Percentiles rank a stretch among this genome's conserved stretches.
Evolutionary conservation across 2,329 filamentous ascomycete genomes (phyloP).

Genomic region (Stagonosporopsis chrysanthemi): DNA sequence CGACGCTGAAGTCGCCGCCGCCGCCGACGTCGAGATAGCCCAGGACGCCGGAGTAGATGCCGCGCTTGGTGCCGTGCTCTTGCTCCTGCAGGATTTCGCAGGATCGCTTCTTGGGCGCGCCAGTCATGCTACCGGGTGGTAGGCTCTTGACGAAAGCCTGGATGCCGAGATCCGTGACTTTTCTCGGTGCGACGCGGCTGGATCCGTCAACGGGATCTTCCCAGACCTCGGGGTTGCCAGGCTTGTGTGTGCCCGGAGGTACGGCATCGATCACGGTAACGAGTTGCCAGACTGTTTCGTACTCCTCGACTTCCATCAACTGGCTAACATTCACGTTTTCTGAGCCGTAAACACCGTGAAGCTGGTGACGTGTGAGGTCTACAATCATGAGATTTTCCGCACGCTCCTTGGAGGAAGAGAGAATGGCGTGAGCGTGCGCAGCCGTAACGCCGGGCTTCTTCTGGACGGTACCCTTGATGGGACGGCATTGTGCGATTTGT

Average conservation of each 20-base stretch:
- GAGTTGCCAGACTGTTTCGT: conserved; percentile 90
- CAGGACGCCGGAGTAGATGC: conserved; percentile 86
- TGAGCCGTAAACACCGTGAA: conserved; percentile 82
- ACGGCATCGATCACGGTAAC: conserved; percentile 82
- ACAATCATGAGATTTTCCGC: conserved; percentile 99
- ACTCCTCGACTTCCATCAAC: conserved; percentile 87
- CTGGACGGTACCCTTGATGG: conserved; percentile 96
- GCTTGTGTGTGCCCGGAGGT: conserved; percentile 33
- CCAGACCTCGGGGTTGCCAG: conserved; percentile 42
- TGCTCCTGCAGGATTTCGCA: conserved; percentile 80
- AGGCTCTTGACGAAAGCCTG: conserved; percentile 80
- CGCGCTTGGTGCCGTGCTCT: conserved; percentile 69
- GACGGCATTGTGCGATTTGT: conserved; percentile 78
- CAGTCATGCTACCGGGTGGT: conserved; percentile 95
- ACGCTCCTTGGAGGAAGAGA: conserved; percentile 85
- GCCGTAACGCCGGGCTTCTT: conserved; percentile 74
- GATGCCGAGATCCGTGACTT: conserved; percentile 62
- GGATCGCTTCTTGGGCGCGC: conserved; percentile 90
- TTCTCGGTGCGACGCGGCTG: conserved; percentile 16
- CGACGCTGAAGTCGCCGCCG: conserved; percentile 87
- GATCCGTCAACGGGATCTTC: conserved; percentile 38
- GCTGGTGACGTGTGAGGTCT: conserved; percentile 91
- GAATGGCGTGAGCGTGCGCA: conserved; percentile 73
- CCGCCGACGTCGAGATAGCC: conserved; percentile 90
- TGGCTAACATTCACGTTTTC: conserved; percentile 77